phyloP scores from a whole-genome alignment of 306 rosid genomes.

The Hippophae tibetana region DNA sequence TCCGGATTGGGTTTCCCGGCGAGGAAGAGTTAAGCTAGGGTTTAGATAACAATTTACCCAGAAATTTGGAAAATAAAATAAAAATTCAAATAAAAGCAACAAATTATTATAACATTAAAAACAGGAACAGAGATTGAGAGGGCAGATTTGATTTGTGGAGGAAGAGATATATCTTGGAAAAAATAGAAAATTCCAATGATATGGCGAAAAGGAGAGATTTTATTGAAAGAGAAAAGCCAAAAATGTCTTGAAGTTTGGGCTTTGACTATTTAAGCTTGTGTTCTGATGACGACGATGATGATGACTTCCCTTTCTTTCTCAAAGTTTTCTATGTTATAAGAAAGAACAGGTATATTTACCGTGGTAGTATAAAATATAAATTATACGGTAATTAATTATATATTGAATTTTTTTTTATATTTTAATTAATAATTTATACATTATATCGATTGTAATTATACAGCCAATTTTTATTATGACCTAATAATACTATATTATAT shows the following conservation, averaged over 20 bases:
- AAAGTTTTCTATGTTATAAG: too few relatives aligned
- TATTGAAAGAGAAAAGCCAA: conserved; percentile 10
- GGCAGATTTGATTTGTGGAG: conserved; percentile 6
- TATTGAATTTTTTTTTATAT: too few relatives aligned
- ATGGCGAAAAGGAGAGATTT: conserved; percentile 4
- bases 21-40: conserved; percentile 33
- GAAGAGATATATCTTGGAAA: background rate
- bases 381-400: too few relatives aligned
- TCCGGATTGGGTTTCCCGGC: conserved; percentile 18
- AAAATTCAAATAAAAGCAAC: conserved; percentile 6
- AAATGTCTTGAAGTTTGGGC: conserved; percentile 31
- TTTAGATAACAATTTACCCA: conserved; percentile 22
- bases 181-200: background rate
- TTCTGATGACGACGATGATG: conserved; percentile 53
- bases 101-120: conserved; percentile 1
- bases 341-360: too few relatives aligned
- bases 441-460: too few relatives aligned
- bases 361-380: too few relatives aligned
- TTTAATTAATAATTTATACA: too few relatives aligned
- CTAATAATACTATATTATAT: too few relatives aligned
- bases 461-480: too few relatives aligned
- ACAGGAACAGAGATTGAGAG: conserved; percentile 13
- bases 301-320: conserved; percentile 15
- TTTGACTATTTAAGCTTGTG: conserved; percentile 54
- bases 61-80: conserved; percentile 1